phyloP scores from a whole-genome alignment of 2,329 filamentous ascomycete species.

The Domatiomyces catenatus region DNA sequence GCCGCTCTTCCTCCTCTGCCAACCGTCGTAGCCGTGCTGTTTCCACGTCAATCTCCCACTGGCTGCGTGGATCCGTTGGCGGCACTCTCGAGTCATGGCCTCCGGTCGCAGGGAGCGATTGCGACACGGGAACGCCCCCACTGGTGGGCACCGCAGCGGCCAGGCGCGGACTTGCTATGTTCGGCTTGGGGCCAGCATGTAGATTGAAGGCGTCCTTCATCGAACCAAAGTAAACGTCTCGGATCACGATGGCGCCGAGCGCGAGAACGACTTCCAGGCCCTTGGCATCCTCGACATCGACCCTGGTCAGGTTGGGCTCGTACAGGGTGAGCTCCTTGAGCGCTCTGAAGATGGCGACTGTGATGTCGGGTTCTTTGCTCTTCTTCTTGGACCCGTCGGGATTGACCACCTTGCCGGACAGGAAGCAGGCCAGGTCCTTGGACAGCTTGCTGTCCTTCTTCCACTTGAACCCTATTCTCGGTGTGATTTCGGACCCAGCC shows the following conservation, averaged over 20 bases:
- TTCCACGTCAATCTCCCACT: constrained; percentile 39
- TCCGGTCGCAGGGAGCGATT: constrained; percentile 16
- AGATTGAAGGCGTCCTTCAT: constrained; percentile 68
- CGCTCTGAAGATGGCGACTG: constrained; percentile 70
- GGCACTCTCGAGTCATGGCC: constrained; percentile 20
- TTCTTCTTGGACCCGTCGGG: constrained; percentile 49
- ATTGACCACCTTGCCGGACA: constrained; percentile 60
- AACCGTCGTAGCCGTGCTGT: constrained; percentile 30
- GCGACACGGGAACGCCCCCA: constrained; percentile 1
- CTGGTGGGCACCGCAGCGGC: constrained; percentile 14
- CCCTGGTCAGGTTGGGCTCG: constrained; percentile 76
- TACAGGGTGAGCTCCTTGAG: constrained; percentile 73
- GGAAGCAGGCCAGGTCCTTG: constrained; percentile 76
- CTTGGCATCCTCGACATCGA: constrained; percentile 88
- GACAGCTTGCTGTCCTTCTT: constrained; percentile 72
- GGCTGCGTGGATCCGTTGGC: constrained; percentile 34
- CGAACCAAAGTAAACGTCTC: constrained; percentile 47
- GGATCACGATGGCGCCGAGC: constrained; percentile 44
- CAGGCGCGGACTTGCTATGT: constrained; percentile 16
- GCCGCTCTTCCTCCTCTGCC: constrained; percentile 28
- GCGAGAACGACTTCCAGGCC: constrained; percentile 72
- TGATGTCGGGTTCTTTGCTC: constrained; percentile 87
- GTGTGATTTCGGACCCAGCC: constrained; percentile 39
- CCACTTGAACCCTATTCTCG: constrained; percentile 75
- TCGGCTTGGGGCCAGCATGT: constrained; percentile 6